Percentiles rank a stretch among this genome's conserved stretches.
Conservation (phyloP, 345 rosid species). For the Arabidopsis suecica region DNA sequence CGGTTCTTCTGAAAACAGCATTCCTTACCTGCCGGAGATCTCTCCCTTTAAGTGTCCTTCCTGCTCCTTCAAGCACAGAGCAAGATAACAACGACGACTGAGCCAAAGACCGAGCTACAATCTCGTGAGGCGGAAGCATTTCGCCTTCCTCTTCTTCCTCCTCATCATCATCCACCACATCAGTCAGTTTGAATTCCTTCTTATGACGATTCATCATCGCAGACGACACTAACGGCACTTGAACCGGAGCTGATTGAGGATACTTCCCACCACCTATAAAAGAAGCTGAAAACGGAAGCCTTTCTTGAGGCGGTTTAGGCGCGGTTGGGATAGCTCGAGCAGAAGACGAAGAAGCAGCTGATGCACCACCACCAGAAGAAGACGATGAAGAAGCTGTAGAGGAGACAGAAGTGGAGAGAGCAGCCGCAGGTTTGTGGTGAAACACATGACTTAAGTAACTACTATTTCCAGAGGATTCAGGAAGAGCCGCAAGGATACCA, state of each 20-base stretch:
- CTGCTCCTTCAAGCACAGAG: conserved; percentile 89
- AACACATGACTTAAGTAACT: conserved; percentile 50
- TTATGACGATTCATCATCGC: conserved; percentile 51
- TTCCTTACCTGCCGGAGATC: conserved; percentile 87
- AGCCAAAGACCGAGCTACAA: conserved; percentile 69
- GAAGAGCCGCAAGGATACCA: conserved; percentile 84
- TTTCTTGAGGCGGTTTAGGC: conserved; percentile 75
- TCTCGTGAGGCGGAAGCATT: conserved; percentile 92
- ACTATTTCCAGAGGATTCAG: conserved; percentile 50
- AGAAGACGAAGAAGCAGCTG: conserved; percentile 52
- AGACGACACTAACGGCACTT: conserved; percentile 60
- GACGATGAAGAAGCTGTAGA: conserved; percentile 53
- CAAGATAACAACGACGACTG: conserved; percentile 60
- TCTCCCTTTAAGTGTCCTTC: conserved; percentile 90
- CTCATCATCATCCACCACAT: conserved; percentile 52
- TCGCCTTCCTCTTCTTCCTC: conserved; percentile 56
- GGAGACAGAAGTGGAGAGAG: conserved; percentile 49
- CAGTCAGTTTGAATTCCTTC: conserved; percentile 56
- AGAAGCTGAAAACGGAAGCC: conserved; percentile 44
- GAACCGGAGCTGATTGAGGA: conserved; percentile 81
- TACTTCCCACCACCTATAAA: conserved; percentile 46
- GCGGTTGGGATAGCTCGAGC: conserved; percentile 64
- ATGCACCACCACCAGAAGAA: conserved; percentile 47
- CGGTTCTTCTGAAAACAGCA: conserved; percentile 78
- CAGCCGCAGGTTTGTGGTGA: conserved; percentile 62